phyloP scores from a whole-genome alignment of 257 asterid species.

The Rubia yunnanensis region DNA sequence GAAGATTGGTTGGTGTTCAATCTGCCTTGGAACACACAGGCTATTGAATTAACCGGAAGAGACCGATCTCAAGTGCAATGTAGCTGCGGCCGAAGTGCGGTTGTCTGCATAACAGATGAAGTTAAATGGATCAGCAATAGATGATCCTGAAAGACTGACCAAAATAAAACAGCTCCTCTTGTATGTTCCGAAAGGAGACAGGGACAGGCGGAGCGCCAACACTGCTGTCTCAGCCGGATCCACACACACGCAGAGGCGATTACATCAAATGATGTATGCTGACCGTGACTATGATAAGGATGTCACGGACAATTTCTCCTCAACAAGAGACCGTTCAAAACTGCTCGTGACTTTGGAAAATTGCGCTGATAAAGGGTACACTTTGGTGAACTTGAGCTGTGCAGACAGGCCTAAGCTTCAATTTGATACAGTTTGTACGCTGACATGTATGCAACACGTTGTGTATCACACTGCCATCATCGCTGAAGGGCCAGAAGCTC shows the following conservation, averaged over 20 bases:
- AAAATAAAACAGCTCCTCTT: conserved; percentile 61
- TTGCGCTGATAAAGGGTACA: conserved; percentile 33
- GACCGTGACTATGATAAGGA: conserved; percentile 37
- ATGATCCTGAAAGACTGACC: conserved; percentile 49
- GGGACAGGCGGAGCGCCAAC: conserved; percentile 57
- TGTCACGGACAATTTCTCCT: conserved; percentile 2
- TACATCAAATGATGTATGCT: conserved; percentile 83
- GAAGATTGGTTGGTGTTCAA: conserved; percentile 60
- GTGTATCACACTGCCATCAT: conserved; percentile 41
- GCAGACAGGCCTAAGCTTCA: conserved; percentile 49
- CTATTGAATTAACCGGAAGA: conserved; percentile 65
- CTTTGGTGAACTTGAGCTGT: conserved; percentile 35
- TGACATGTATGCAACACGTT: conserved; percentile 52
- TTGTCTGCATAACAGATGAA: conserved; percentile 69
- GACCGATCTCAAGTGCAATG: conserved; percentile 76
- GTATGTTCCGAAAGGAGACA: conserved; percentile 48
- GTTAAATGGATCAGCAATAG: conserved; percentile 38
- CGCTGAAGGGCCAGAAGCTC: conserved; percentile 43
- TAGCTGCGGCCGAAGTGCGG: conserved; percentile 84
- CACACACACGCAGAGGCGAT: conserved; percentile 62
- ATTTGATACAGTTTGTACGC: conserved; percentile 47
- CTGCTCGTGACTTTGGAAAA: conserved; percentile 34
- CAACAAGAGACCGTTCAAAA: conserved; percentile 19
- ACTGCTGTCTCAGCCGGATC: conserved; percentile 64
- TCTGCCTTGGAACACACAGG: conserved; percentile 49